These are phyloP conservation scores for Penicillium atrosanguineum DNA, from an alignment of 495 filamentous ascomycete species.

Conservation along the genomic window DNA sequence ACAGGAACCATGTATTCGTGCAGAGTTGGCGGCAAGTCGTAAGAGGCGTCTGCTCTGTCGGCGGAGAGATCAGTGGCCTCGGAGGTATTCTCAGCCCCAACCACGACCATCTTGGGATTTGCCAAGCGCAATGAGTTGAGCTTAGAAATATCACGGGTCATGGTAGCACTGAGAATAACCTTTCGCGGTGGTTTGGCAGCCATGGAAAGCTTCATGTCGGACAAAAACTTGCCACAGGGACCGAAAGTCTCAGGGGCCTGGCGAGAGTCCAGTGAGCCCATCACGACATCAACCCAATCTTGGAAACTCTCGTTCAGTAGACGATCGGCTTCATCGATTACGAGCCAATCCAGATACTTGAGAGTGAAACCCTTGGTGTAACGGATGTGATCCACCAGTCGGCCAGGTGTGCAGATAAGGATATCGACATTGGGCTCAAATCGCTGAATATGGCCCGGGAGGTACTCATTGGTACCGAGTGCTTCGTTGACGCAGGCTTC, in stretches of 20 bases:
- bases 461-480: slow-evolving; percentile 35
- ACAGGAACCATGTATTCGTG: slow-evolving; percentile 73
- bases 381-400: slow-evolving; percentile 87
- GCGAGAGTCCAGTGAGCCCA: slow-evolving; percentile 57
- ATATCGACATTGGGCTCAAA: slow-evolving; percentile 76
- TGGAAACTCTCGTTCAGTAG: slow-evolving; percentile 90
- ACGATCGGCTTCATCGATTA: slow-evolving; percentile 94
- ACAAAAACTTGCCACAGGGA: slow-evolving; percentile 38
- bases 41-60: slow-evolving; percentile 29
- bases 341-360: slow-evolving; percentile 77
- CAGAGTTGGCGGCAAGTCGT: slow-evolving; percentile 67
- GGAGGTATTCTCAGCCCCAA: slow-evolving; percentile 52
- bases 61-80: slow-evolving; percentile 25
- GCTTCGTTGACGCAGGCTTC: slow-evolving; percentile 43
- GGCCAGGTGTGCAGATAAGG: slow-evolving; percentile 87
- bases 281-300: slow-evolving; percentile 78
- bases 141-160: slow-evolving; percentile 84
- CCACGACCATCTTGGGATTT: slow-evolving; percentile 71
- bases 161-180: slow-evolving; percentile 85
- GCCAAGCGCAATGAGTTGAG: slow-evolving; percentile 69
- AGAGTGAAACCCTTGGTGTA: slow-evolving; percentile 83
- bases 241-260: slow-evolving; percentile 49
- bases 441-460: slow-evolving; percentile 60
- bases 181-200: slow-evolving; percentile 56
- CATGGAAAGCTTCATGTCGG: slow-evolving; percentile 34